Evolutionary conservation across 768 basidiomycete genomes (phyloP), one percentile per base, ranked within the genome.

Genomic region (Mycena filopes): DNA sequence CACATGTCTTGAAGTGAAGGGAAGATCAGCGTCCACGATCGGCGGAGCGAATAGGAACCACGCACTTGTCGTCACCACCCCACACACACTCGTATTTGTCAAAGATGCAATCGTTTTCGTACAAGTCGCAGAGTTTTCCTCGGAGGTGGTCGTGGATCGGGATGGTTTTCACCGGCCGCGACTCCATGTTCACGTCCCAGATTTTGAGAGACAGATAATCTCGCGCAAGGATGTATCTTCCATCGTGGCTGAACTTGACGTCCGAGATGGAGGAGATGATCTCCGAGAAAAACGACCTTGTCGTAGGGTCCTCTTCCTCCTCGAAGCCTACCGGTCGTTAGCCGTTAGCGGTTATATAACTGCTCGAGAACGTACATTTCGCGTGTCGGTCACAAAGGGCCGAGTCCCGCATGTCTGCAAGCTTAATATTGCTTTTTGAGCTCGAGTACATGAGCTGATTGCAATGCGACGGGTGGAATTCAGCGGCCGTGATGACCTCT

Each of bases 111-210:
- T 99, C 98, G 73, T 99, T 99, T 83, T 99, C 98, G 75, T 99
- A 99, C 67, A 99, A 80, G 78, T 99, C 98, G 78, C 98, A 99
- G 10, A 99, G 89, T 78, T 99, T 99, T 58, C 94, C 94, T 55
- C 97, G 90, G 47, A 99, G 85, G 78, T 99, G 97, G 72, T 99
- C 98, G 75, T 99, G 98, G 73, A 99, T 99, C 55, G 95, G 93
- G 77, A 99, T 99, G 15, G 96, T 99, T 83, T 98, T 97, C 64
- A 99, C 81, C 16, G 98, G 98, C 72, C 92, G 88, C 68, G 89
- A 90, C 80, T 99, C 98, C 96, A 99, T 99, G 79, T 98, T 98
- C 79, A 99, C 87, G 79, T 99, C 98, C 98, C 98, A 99, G 75
- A 99, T 97, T 85, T 98, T 98, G 72, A 99, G 83, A 58, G 96